Conservation (phyloP, 495 filamentous ascomycete species). For the Hapsidospora chrysogenum region DNA sequence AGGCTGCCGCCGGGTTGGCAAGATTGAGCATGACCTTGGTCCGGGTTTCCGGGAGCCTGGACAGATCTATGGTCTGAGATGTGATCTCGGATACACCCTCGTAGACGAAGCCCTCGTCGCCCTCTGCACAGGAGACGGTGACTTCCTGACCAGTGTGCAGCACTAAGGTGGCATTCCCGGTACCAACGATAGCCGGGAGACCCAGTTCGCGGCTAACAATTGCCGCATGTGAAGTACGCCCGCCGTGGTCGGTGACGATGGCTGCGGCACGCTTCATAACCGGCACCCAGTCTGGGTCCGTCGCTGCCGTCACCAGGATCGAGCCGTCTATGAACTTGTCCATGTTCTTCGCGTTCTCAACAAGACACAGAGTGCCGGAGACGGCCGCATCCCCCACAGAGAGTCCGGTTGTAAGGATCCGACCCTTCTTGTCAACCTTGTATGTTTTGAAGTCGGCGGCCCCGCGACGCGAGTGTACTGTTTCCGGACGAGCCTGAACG, state of each 20-base stretch:
- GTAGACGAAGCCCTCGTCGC: slow-evolving; percentile 19
- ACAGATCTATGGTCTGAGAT: slow-evolving; percentile 11
- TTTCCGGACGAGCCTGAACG: slow-evolving; percentile 21
- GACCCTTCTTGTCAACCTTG: slow-evolving; percentile 12
- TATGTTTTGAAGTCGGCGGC: slow-evolving; percentile 14
- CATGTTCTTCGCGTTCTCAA: slow-evolving; percentile 13
- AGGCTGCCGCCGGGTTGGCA: slow-evolving; percentile 16
- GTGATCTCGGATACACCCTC: slow-evolving; percentile 13
- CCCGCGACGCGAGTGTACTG: slow-evolving; percentile 17
- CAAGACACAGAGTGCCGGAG: slow-evolving; percentile 15
- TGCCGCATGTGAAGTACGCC: slow-evolving; percentile 22
- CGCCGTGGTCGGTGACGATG: slow-evolving; percentile 21
- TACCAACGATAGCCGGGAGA: slow-evolving; percentile 17
- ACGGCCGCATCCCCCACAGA: slow-evolving; percentile 19
- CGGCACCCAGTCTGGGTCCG: slow-evolving; percentile 22
- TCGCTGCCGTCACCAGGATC: slow-evolving; percentile 14
- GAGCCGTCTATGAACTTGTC: slow-evolving; percentile 15
- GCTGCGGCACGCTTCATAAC: slow-evolving; percentile 20
- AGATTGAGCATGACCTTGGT: slow-evolving; percentile 16
- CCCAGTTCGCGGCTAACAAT: slow-evolving; percentile 23
- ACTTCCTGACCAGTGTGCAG: slow-evolving; percentile 19
- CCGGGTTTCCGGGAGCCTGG: slow-evolving; percentile 2
- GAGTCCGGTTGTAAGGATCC: slow-evolving; percentile 9
- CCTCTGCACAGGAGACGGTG: slow-evolving; percentile 21
- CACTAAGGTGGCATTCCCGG: slow-evolving; percentile 14